Evolutionary conservation across 176 grass and related monocot genomes (phyloP), one percentile per base, ranked within the genome.

Genomic region (Oryza australiensis): DNA sequence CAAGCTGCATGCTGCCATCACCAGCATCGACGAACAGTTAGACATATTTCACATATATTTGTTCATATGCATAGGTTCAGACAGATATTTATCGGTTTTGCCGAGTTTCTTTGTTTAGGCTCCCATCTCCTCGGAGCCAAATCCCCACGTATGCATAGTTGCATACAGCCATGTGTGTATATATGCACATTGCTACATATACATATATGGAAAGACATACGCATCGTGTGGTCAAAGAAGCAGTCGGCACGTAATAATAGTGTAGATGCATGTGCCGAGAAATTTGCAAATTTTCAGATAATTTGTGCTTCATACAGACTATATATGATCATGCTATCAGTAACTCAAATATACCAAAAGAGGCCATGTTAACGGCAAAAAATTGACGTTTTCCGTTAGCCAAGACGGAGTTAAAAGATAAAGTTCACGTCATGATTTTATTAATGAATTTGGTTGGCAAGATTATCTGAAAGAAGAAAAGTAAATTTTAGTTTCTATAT

Each of bases 191-290:
- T 40, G 64, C 30, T 37, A 20, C 45, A 29, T n/a, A 27, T 26
- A 60, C 62, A 16, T 12, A 37, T 74, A 29, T 76, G 63, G 45
- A 23, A 55, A 53, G 30, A 66, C 41, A 12, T 0, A 15, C 22
- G 7, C 30, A 34, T 12, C 27, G 2, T n/a, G 60, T 12, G 55
- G 69, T 80, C 69, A 86, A 55, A 42, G 69, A 80, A 73, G 68
- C 60, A 22, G 77, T 23, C 74, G 76, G 69, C 41, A 14, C 83
- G 18, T 18, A 62, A 29, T 1, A 33, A 18, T 32, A 59, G 18
- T 23, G 53, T 59, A 59, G 33, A 10, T 20, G 55, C 75, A 67
- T 74, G 33, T 45, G 62, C 45, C 4, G 60, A 28, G 12, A 55
- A 45, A 68, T 32, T 34, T 22, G 38, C 28, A 26, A 22, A 20